Percentiles rank a stretch among this genome's conserved stretches.
phyloP scores from a whole-genome alignment of 129 eudicot species.

The Silybum marianum region DNA sequence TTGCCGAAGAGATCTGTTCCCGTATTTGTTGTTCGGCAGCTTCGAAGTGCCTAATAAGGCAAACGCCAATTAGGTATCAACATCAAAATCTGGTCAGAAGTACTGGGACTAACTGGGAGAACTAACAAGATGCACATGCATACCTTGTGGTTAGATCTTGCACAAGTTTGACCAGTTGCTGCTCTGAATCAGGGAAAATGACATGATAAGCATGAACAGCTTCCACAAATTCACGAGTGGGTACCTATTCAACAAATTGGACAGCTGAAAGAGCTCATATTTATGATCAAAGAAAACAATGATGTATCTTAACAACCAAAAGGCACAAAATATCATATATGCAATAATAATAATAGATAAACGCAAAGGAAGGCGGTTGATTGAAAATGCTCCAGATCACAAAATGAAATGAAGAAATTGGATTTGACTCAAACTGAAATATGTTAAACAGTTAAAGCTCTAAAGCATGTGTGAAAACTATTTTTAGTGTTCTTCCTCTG shows the following conservation, averaged over 20 bases:
- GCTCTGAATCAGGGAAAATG: constrained; percentile 88
- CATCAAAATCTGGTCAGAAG: constrained; percentile 3
- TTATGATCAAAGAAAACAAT: constrained; percentile 28
- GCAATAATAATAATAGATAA: neutral
- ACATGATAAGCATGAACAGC: constrained; percentile 91
- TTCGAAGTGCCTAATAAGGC: constrained; percentile 71
- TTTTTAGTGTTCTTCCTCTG: neutral
- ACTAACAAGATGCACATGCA: constrained; percentile 21
- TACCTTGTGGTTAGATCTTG: constrained; percentile 70
- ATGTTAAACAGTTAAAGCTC: neutral
- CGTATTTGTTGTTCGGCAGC: constrained; percentile 63
- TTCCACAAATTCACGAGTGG: constrained; percentile 83
- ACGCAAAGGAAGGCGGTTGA: neutral
- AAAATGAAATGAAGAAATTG: neutral
- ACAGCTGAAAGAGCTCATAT: constrained; percentile 27
- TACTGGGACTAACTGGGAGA: constrained; percentile 18
- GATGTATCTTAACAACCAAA: constrained; percentile 7
- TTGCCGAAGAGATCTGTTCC: constrained; percentile 51
- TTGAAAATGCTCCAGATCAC: neutral
- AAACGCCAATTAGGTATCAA: constrained; percentile 20
- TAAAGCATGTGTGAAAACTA: neutral
- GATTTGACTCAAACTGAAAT: neutral
- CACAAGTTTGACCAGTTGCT: constrained; percentile 69
- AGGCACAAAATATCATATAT: constrained; percentile 5
- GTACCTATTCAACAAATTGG: constrained; percentile 54